Evolutionary conservation across 352 stramenopile genomes (phyloP).

Genomic region (Pythium utonaiense): DNA sequence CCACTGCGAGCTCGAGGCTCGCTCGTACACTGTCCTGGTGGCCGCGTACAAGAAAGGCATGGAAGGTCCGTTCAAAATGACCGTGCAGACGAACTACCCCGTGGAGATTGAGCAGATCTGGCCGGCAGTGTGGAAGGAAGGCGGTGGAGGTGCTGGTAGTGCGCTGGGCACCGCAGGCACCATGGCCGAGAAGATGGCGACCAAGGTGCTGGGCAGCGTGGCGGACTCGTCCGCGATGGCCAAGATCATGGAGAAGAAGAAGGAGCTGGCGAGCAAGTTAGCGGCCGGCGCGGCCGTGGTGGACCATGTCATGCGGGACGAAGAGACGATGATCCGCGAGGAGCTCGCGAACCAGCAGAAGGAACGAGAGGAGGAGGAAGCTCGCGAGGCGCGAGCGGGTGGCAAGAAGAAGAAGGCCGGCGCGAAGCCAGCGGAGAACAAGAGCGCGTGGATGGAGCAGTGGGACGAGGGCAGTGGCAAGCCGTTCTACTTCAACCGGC

Average conservation of each 20-base stretch:
- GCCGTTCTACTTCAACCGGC: conserved; percentile 87
- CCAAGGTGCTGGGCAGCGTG: conserved; percentile 62
- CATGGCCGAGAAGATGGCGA: conserved; percentile 57
- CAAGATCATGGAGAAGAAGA: conserved; percentile 68
- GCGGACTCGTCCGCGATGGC: conserved; percentile 47
- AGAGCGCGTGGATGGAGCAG: conserved; percentile 60
- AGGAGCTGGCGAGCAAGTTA: conserved; percentile 63
- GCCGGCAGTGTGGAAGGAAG: conserved; percentile 75
- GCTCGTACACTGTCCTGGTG: conserved; percentile 87
- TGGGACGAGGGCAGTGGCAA: conserved; percentile 75
- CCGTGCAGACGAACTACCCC: conserved; percentile 84
- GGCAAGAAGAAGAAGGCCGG: conserved; percentile 30
- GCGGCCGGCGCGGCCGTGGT: conserved; percentile 59
- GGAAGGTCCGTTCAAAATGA: conserved; percentile 88
- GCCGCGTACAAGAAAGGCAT: conserved; percentile 86
- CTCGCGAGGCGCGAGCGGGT: neutral
- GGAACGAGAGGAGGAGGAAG: conserved; percentile 27
- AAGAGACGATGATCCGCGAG: conserved; percentile 52
- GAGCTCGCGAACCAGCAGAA: conserved; percentile 53
- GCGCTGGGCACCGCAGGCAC: conserved; percentile 11
- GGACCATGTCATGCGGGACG: conserved; percentile 66
- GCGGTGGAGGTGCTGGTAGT: conserved; percentile 12
- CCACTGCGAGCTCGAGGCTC: conserved; percentile 63
- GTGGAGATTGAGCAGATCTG: conserved; percentile 75
- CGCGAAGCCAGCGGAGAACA: neutral